Conservation (phyloP, 352 stramenopile species). For the Phytophthora ramorum region DNA sequence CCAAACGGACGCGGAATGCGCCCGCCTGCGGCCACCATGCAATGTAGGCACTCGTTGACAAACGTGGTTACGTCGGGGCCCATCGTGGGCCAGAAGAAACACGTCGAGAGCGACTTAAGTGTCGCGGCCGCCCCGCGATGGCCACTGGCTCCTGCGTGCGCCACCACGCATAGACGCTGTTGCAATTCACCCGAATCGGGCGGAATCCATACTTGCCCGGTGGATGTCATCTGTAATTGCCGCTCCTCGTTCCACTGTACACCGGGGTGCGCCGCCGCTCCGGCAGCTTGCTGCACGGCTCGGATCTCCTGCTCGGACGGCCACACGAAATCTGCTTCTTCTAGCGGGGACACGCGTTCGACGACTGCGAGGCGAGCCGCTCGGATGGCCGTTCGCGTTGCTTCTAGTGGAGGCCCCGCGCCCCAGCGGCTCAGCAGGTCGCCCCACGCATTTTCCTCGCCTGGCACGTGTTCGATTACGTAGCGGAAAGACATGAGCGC, state of each 20-base stretch:
- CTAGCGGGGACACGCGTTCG: neutral
- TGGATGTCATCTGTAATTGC: no score
- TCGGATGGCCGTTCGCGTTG: no score
- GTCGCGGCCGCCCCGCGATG: conserved; percentile 16
- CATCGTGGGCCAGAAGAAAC: no score
- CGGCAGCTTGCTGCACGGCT: no score
- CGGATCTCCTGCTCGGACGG: neutral
- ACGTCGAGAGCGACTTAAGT: conserved; percentile 4
- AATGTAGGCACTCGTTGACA: conserved; percentile 25
- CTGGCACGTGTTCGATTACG: conserved; percentile 24
- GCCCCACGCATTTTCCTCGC: neutral
- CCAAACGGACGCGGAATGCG: conserved; percentile 17
- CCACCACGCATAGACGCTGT: no score
- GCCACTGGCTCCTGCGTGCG: conserved; percentile 23
- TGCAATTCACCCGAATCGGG: no score
- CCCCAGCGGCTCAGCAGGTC: conserved; percentile 19
- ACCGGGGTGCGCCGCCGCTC: neutral
- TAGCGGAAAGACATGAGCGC: conserved; percentile 17
- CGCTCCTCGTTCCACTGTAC: no score
- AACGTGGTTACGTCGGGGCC: conserved; percentile 16
- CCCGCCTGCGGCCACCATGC: neutral
- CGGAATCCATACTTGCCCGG: no score
- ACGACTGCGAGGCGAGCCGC: neutral
- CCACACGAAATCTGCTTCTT: conserved; percentile 4
- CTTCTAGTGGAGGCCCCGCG: neutral